Base-by-base conservation (phyloP, 2,329 filamentous ascomycete species). In the Sordariomycetes sp. region DNA sequence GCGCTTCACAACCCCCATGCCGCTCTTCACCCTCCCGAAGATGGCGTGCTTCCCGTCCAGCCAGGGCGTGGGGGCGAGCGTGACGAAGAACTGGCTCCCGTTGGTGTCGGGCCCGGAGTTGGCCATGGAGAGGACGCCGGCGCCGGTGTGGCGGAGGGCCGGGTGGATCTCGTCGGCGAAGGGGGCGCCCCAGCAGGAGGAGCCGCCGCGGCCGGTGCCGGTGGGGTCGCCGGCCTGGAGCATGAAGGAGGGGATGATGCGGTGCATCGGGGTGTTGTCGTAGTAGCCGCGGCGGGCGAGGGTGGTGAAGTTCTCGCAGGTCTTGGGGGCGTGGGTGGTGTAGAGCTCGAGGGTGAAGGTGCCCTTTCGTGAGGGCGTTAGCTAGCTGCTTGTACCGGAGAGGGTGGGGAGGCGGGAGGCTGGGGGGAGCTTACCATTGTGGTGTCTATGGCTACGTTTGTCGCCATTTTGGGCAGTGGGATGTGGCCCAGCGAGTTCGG, bases 41-140 rank as follows among this genome's bases (percentile, higher is more conserved):
- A 99, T 95, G 12, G 92, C 96, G 71, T 99, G 93, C 72, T 96
- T 97, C 24, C 92, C 91, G 72, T 99, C 94, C 60, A 99, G 74
- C 93, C 93, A 97, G 0, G 94, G 94, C 18, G 94, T 93, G 4
- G 93, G 93, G 8, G 91, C 93, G 37, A 97, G 79, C 0, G 94
- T 97, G 64, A 99, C 85, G 70, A 97, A 97, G 74, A 97, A 99
- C 74, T 97, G 94, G 60, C 85, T 90, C 24, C 93, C 93, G 71
- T 97, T 97, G 40, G 93, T 96, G 71, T 97, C 85, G 10, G 90
- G 89, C 0, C 94, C 94, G 18, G 86, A 85, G 73, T 99, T 99
- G 60, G 94, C 94, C 94, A 99, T 99, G 74, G 86, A 91, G 65
- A 99, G 76, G n/a, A 97, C 79, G 1, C 93, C 93, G 3, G 93